Conservation (phyloP, 1,284 basidiomycete species). For the Spongispora temasekensis region DNA sequence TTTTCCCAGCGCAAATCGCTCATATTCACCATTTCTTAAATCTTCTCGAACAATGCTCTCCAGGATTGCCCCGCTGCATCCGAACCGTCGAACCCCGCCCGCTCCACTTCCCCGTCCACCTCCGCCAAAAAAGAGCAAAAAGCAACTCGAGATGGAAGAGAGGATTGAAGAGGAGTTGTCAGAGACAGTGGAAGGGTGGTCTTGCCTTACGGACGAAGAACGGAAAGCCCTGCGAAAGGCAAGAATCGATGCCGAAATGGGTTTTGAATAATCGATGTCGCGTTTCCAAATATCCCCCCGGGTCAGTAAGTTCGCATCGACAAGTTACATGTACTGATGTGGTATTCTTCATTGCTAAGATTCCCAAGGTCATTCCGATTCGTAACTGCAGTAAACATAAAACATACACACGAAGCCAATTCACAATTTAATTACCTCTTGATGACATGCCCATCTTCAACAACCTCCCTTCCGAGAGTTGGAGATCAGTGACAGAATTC, state of each 20-base stretch:
- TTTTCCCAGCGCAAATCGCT: slow-evolving; percentile 44
- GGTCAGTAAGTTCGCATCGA: too few species aligned
- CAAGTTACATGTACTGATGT: too few species aligned
- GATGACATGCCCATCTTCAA: neutral
- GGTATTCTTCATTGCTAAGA: too few species aligned
- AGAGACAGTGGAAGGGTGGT: slow-evolving; percentile 74
- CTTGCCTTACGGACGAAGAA: slow-evolving; percentile 62
- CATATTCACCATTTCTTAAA: slow-evolving; percentile 67
- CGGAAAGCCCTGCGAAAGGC: slow-evolving; percentile 57
- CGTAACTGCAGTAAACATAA: neutral
- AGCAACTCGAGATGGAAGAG: slow-evolving; percentile 72
- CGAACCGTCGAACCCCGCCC: slow-evolving; percentile 68
- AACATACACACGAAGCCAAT: slow-evolving; percentile 3
- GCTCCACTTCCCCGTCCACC: slow-evolving; percentile 65
- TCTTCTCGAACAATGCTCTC: slow-evolving; percentile 60
- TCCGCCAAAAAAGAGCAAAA: slow-evolving; percentile 72
- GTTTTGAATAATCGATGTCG: slow-evolving; percentile 44
- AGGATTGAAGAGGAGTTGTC: slow-evolving; percentile 76
- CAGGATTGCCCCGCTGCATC: slow-evolving; percentile 71
- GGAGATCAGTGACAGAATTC: slow-evolving; percentile 16
- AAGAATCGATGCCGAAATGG: slow-evolving; percentile 65
- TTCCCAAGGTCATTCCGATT: slow-evolving; percentile 5
- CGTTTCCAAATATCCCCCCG: neutral
- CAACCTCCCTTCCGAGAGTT: slow-evolving; percentile 7
- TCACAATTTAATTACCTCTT: neutral